Conservation (phyloP, 306 rosid genomes). For the Aeschynomene evenia region DNA sequence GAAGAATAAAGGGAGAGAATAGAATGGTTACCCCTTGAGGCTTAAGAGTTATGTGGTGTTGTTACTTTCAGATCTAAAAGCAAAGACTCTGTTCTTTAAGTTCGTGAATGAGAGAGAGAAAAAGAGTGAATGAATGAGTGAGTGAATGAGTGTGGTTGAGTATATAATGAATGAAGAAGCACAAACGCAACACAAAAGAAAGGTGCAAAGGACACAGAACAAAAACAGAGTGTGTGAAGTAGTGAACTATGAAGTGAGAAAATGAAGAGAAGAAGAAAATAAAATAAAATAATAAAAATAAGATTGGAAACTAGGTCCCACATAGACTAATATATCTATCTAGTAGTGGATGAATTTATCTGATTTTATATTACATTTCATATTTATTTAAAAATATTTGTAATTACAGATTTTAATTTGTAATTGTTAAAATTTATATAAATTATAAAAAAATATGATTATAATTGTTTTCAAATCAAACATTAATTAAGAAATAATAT, state of each 20-base stretch:
- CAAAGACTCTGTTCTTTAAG: not conserved
- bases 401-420: too few species aligned
- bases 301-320: not conserved
- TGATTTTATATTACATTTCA: too few species aligned
- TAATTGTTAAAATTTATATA: too few species aligned
- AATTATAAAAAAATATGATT: too few species aligned
- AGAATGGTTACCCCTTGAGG: conserved; percentile 19
- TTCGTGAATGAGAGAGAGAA: conserved; percentile 14
- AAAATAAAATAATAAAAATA: too few species aligned
- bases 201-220: not conserved
- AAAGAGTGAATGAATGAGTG: not conserved
- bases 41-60: conserved; percentile 16
- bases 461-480: too few species aligned
- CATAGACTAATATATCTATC: not conserved
- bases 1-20: not conserved
- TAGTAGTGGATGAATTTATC: not conserved
- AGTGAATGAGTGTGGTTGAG: not conserved
- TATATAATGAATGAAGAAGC: not conserved
- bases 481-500: too few species aligned
- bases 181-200: not conserved
- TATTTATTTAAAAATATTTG: too few species aligned
- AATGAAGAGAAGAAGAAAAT: not conserved
- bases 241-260: not conserved
- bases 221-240: not conserved
- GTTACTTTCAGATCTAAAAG: conserved; percentile 33